phyloP scores from a whole-genome alignment of 2,329 filamentous ascomycete genomes.

The Parastagonospora nodorum region DNA sequence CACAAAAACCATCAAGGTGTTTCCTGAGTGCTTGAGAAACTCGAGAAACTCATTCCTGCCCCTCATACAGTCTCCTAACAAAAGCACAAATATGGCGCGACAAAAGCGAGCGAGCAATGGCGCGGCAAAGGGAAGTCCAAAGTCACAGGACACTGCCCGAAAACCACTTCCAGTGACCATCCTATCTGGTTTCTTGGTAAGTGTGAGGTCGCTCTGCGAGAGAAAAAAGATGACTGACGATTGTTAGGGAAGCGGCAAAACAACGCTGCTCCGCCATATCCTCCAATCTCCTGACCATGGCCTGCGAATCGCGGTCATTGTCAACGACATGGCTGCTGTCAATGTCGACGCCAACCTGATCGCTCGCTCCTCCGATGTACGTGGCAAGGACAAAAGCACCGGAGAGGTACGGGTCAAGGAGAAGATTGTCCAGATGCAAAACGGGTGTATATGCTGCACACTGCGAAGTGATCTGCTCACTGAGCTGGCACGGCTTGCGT shows the following conservation, averaged over 20 bases:
- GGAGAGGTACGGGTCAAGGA: slow-evolving; percentile 62
- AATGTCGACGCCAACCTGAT: slow-evolving; percentile 70
- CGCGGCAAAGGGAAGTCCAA: slow-evolving; percentile 8
- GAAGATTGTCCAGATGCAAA: slow-evolving; percentile 70
- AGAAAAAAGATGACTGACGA: slow-evolving; percentile 4
- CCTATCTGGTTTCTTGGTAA: slow-evolving; percentile 64
- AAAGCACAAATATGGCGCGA: slow-evolving; percentile 17
- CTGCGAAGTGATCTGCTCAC: slow-evolving; percentile 72
- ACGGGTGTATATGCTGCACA: slow-evolving; percentile 77
- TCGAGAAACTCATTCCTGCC: neutral
- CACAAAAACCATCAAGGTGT: slow-evolving; percentile 20
- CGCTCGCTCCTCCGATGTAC: slow-evolving; percentile 51
- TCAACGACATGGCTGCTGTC: slow-evolving; percentile 69
- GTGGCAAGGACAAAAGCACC: slow-evolving; percentile 5
- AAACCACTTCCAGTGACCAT: slow-evolving; percentile 62
- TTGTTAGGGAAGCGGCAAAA: slow-evolving; percentile 69
- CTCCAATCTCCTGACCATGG: slow-evolving; percentile 68
- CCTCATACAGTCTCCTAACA: neutral
- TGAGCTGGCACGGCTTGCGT: slow-evolving; percentile 68
- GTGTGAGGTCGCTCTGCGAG: neutral
- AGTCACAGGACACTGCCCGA: slow-evolving; percentile 11
- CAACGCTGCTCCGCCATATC: slow-evolving; percentile 71
- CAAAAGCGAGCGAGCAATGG: slow-evolving; percentile 25
- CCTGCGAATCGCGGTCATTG: slow-evolving; percentile 71
- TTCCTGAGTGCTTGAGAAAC: neutral